These are phyloP conservation scores for Brachypodium distachyon DNA, from an alignment of 202 grass and related monocot genomes.

Conservation along the genomic window DNA sequence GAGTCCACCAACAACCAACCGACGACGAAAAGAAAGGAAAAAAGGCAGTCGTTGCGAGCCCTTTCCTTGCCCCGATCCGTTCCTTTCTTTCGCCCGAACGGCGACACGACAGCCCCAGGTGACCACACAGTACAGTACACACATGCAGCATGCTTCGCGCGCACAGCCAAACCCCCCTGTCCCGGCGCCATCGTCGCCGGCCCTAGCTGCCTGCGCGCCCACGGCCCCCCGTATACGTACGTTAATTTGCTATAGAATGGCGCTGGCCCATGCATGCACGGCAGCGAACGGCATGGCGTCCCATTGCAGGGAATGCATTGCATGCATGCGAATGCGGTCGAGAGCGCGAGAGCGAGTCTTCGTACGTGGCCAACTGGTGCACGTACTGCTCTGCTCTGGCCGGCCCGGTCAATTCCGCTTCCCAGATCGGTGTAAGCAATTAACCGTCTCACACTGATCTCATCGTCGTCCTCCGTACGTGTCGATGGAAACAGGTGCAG, in stretches of 20 bases:
- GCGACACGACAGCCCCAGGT: neutral
- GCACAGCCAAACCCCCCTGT: no score
- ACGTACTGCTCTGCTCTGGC: neutral
- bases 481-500: neutral
- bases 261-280: neutral
- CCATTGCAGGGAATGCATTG: no score
- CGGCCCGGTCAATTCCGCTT: neutral
- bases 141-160: neutral
- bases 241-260: no score
- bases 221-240: no score
- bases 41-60: neutral
- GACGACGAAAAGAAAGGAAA: no score
- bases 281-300: neutral
- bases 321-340: neutral
- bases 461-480: neutral
- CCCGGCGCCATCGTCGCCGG: neutral
- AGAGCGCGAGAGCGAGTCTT: neutral
- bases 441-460: neutral
- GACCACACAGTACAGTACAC: neutral
- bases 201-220: neutral
- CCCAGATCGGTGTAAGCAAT: neutral
- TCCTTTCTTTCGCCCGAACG: neutral
- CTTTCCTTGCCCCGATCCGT: neutral
- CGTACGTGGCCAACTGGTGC: neutral
- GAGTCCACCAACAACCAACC: constrained; percentile 3